These are phyloP conservation scores for Sporormia fimetaria DNA, from an alignment of 495 filamentous ascomycete genomes.

Conservation along the genomic window DNA sequence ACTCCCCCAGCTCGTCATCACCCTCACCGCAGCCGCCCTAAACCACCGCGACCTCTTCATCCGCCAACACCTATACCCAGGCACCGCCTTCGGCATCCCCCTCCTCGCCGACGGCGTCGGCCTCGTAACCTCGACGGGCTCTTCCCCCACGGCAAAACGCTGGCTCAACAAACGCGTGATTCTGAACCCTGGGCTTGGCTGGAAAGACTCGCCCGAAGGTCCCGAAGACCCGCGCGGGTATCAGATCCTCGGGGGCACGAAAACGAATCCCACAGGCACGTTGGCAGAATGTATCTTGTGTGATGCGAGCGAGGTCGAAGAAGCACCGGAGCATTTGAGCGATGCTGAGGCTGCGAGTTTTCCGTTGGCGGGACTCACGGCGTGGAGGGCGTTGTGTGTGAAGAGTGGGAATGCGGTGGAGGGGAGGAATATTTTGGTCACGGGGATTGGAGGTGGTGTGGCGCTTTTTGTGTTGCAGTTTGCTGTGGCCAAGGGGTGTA, in stretches of 20 bases:
- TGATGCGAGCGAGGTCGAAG: conserved; percentile 58
- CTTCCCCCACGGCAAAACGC: conserved; percentile 36
- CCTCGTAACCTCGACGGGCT: conserved; percentile 51
- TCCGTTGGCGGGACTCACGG: conserved; percentile 75
- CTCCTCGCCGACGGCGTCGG: conserved; percentile 73
- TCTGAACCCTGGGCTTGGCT: conserved; percentile 62
- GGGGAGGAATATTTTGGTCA: conserved; percentile 34
- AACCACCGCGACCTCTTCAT: conserved; percentile 92
- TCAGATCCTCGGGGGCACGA: conserved; percentile 62
- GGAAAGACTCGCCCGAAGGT: conserved; percentile 55
- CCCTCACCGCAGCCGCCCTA: conserved; percentile 62
- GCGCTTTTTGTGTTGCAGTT: conserved; percentile 35
- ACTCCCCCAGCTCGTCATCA: conserved; percentile 44
- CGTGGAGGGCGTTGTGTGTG: conserved; percentile 66
- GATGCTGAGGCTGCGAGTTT: conserved; percentile 67
- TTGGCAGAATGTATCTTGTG: conserved; percentile 61
- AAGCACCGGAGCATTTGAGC: conserved; percentile 58
- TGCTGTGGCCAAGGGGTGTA: conserved; percentile 28
- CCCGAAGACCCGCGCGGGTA: conserved; percentile 56
- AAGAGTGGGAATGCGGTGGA: conserved; percentile 37
- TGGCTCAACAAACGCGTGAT: conserved; percentile 61
- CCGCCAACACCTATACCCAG: conserved; percentile 82
- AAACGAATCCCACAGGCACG: conserved; percentile 50
- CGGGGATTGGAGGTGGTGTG: conserved; percentile 37
- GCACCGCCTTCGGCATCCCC: conserved; percentile 61